A percentile compares a stretch with the other conserved stretches of the same genome.
Conservation (phyloP, 768 basidiomycete genomes). For the Exsudoporus frostii region DNA sequence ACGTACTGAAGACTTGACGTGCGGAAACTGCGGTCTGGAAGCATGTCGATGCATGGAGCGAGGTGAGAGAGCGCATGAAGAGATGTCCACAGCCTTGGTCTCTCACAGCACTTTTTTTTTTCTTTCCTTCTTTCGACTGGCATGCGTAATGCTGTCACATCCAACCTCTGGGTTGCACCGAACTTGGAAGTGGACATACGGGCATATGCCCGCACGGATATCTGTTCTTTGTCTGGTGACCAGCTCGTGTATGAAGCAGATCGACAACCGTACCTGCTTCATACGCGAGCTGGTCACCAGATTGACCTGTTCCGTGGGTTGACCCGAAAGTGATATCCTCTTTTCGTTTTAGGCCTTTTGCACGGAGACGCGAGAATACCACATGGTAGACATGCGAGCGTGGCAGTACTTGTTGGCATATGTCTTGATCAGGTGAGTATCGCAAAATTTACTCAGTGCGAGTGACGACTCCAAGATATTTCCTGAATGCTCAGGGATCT, state of each 20-base stretch:
- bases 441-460: background rate
- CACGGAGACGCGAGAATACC: background rate
- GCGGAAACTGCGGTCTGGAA: too few relatives aligned
- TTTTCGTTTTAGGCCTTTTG: background rate
- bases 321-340: background rate
- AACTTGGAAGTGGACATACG: background rate
- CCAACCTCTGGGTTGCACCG: background rate
- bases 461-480: background rate
- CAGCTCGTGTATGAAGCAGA: too few relatives aligned
- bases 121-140: too few relatives aligned
- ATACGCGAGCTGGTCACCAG: too few relatives aligned
- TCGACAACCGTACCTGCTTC: too few relatives aligned
- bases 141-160: background rate
- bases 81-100: background rate
- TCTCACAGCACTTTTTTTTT: background rate
- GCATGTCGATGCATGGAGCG: too few relatives aligned
- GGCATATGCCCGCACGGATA: background rate
- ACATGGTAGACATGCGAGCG: background rate
- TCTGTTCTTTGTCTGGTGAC: background rate
- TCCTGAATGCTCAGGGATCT: background rate
- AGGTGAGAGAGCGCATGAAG: too few relatives aligned
- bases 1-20: too few relatives aligned
- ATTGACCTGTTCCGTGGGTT: background rate
- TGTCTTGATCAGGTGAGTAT: background rate
- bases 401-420: background rate